Base-by-base conservation (phyloP, 805 yeast genomes). In the Saccharomycopsis sp. region DNA sequence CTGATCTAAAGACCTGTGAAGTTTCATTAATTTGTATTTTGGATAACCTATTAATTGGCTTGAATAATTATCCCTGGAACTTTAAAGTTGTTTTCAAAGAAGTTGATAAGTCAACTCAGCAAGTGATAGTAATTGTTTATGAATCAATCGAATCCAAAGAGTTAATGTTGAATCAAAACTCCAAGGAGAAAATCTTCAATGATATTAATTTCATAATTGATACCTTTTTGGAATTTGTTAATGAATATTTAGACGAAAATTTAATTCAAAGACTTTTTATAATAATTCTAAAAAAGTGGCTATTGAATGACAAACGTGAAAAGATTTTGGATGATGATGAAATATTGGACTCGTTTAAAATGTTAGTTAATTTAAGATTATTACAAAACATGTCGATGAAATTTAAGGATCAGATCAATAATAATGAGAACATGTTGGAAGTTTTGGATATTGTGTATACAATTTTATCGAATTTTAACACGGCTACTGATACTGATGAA, bases 331-430 rank as follows among this genome's bases (percentile, higher is more conserved):
- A 51, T 18, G 50, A 51, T 1, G 49, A 51, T 18, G 57, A 51
- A 3, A 62, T 60, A 2, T 61, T 62, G 4, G 66, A 69, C 44
- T 79, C 84, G n/a, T 68, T 74, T 39, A 49, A 67, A 5, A 63
- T 72, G 40, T 59, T 83, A 28, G 59, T 75, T 5, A 79, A 81
- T 51, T 60, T 85, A 44, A 71, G 79, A 44, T 52, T 85, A 9
- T 57, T 88, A 37, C 92, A 86, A 52, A 57, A 61, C 25, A 59
- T 84, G 26, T 73, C 77, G 19, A 68, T 69, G 3, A 63, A 65
- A 13, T 76, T 79, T 52, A 79, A 73, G 45, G 73, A 76, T 6
- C 66, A 65, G 17, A 41, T 66, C 20, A 44, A 61, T 17, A 60
- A 55, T 12, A 58, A 58, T 2, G 78, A 87, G 0, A 57, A 58